A percentile compares a stretch with the other conserved stretches of the same genome.
Evolutionary conservation across 2,329 filamentous ascomycete genomes (phyloP).

Genomic region (Aspergillus hortae): DNA sequence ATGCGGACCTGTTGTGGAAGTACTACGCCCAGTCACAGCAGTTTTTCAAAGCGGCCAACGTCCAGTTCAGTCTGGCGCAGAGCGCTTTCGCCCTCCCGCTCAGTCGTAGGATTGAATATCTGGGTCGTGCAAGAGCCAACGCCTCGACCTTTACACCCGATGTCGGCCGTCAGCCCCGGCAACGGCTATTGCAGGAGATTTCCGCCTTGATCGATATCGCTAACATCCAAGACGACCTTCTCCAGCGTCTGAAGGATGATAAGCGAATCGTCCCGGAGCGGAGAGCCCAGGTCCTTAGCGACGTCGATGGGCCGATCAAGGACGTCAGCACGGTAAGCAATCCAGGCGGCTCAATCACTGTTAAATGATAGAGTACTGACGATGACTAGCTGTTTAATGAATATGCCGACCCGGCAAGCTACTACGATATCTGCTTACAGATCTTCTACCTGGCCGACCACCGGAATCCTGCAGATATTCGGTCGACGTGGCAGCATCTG

Average conservation of each 20-base stretch:
- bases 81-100: conserved; percentile 78
- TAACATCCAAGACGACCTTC: conserved; percentile 88
- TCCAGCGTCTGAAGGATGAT: conserved; percentile 74
- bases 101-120: conserved; percentile 80
- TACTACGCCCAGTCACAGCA: conserved; percentile 83
- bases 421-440: conserved; percentile 88
- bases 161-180: conserved; percentile 74
- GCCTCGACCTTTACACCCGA: conserved; percentile 78
- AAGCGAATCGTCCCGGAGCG: conserved; percentile 62
- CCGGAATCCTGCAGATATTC: conserved; percentile 80
- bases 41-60: conserved; percentile 82
- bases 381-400: conserved; percentile 74
- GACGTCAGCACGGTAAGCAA: conserved; percentile 69
- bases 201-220: conserved; percentile 85
- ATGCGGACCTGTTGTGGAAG: conserved; percentile 87
- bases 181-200: conserved; percentile 79
- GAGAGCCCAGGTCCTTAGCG: conserved; percentile 60
- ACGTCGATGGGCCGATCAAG: conserved; percentile 74
- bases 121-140: conserved; percentile 88
- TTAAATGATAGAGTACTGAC: conserved; percentile 15
- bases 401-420: conserved; percentile 85
- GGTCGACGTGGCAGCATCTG: conserved; percentile 77
- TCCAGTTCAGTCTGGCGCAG: conserved; percentile 78
- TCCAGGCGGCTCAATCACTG: neutral
- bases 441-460: conserved; percentile 93